Evolutionary conservation across 1,284 basidiomycete species (phyloP).

Genomic region (Marasmius oreades): DNA sequence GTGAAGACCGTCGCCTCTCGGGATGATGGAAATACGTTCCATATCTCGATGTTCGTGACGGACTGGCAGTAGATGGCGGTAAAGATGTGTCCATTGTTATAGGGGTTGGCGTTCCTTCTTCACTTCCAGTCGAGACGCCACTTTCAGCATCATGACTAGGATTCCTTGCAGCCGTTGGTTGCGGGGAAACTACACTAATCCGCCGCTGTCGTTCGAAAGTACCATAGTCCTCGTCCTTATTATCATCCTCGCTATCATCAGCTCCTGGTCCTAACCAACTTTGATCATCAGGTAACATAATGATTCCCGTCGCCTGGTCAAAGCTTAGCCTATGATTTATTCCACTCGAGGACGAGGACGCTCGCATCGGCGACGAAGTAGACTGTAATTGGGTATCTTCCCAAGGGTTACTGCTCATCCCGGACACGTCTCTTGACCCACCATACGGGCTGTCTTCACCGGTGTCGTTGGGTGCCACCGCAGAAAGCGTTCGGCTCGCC

Average conservation of each 20-base stretch:
- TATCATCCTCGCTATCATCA: slow-evolving; percentile 32
- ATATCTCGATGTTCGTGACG: slow-evolving; percentile 42
- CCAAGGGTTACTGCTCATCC: slow-evolving; percentile 50
- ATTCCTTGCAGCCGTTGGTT: background rate
- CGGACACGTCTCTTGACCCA: slow-evolving; percentile 19
- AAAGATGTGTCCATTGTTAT: slow-evolving; percentile 9
- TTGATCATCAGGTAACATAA: slow-evolving; percentile 76
- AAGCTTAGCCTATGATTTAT: slow-evolving; percentile 67
- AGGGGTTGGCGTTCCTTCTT: slow-evolving; percentile 2
- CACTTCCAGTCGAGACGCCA: slow-evolving; percentile 5
- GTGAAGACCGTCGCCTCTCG: slow-evolving; percentile 51
- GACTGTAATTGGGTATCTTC: slow-evolving; percentile 33
- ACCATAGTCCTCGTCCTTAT: slow-evolving; percentile 19
- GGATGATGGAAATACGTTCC: slow-evolving; percentile 76
- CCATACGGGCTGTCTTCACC: background rate
- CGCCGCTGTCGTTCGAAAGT: background rate
- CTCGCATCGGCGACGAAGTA: slow-evolving; percentile 5
- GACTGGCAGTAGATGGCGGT: slow-evolving; percentile 22
- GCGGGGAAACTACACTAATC: slow-evolving; percentile 1
- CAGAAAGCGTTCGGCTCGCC: slow-evolving; percentile 26
- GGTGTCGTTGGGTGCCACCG: slow-evolving; percentile 5
- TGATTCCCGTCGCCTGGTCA: slow-evolving; percentile 78
- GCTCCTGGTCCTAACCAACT: slow-evolving; percentile 58
- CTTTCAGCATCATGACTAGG: background rate
- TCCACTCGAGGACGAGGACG: slow-evolving; percentile 17